phyloP scores from a whole-genome alignment of 1,139 yeast genomes.

The Arxiozyma telluris region DNA sequence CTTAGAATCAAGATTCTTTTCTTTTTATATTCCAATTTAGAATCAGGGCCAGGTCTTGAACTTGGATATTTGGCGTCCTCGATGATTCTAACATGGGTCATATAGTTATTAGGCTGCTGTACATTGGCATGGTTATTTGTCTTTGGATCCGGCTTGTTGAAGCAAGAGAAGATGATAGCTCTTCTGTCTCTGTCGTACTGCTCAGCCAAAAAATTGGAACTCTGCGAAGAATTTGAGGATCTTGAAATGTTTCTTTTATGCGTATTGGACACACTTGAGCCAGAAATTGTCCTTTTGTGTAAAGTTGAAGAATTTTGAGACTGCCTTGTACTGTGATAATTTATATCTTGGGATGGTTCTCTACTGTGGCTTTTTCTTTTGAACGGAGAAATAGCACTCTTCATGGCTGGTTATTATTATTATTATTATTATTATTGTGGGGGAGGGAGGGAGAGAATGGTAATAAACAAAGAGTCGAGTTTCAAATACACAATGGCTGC shows the following conservation, averaged over 20 bases:
- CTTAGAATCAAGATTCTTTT: slow-evolving; percentile 41
- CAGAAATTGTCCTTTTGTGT: slow-evolving; percentile 8
- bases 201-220: slow-evolving; percentile 37
- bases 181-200: slow-evolving; percentile 45
- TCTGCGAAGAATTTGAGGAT: slow-evolving; percentile 25
- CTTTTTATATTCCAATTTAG: slow-evolving; percentile 36
- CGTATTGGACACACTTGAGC: slow-evolving; percentile 7
- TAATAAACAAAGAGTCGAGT: no score
- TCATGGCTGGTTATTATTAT: slow-evolving; percentile 3
- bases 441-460: not conserved
- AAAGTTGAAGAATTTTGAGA: slow-evolving; percentile 12
- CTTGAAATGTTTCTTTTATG: slow-evolving; percentile 25
- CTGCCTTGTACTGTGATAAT: slow-evolving; percentile 8
- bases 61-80: slow-evolving; percentile 44
- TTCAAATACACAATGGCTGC: not conserved
- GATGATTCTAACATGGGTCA: slow-evolving; percentile 51
- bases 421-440: no score
- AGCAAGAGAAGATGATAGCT: slow-evolving; percentile 38
- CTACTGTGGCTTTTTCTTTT: slow-evolving; percentile 29
- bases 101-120: slow-evolving; percentile 39
- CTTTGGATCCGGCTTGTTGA: slow-evolving; percentile 33
- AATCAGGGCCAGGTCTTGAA: slow-evolving; percentile 37
- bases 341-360: slow-evolving; percentile 27
- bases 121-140: slow-evolving; percentile 24
- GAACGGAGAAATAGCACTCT: slow-evolving; percentile 27